These are phyloP conservation scores for Diaporthe australafricana DNA, from an alignment of 2,329 filamentous ascomycete species.

Conservation along the genomic window DNA sequence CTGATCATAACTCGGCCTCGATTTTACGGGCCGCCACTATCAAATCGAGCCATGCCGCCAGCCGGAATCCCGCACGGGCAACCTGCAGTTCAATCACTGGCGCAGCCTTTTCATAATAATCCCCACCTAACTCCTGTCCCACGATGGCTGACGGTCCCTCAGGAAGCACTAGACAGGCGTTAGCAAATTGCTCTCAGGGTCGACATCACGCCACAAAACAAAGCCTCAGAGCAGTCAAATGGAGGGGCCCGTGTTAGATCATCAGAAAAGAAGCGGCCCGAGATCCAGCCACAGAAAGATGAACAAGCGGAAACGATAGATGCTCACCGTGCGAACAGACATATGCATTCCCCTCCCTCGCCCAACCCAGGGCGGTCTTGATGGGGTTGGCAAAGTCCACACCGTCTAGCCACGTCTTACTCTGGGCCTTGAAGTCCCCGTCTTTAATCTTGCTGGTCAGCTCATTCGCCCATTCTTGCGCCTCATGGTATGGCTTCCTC, in stretches of 20 bases:
- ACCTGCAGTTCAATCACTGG: slow-evolving; percentile 74
- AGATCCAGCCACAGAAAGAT: background rate
- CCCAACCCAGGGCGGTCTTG: slow-evolving; percentile 72
- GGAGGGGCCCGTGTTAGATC: background rate
- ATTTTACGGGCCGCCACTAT: slow-evolving; percentile 58
- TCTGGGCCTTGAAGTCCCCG: slow-evolving; percentile 65
- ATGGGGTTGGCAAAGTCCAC: slow-evolving; percentile 65
- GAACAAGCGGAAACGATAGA: slow-evolving; percentile 17
- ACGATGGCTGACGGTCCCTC: slow-evolving; percentile 68
- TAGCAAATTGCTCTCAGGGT: slow-evolving; percentile 37
- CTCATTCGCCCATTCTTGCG: slow-evolving; percentile 66
- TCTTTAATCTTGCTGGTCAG: slow-evolving; percentile 65
- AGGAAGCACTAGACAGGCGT: slow-evolving; percentile 63
- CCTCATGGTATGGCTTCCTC: slow-evolving; percentile 61
- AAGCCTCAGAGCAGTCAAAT: background rate
- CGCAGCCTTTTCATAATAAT: slow-evolving; percentile 73
- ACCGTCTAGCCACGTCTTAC: slow-evolving; percentile 67
- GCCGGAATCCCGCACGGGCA: slow-evolving; percentile 75
- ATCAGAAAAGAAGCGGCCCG: background rate
- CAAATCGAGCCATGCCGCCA: slow-evolving; percentile 75
- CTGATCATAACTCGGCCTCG: slow-evolving; percentile 47
- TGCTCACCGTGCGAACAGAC: slow-evolving; percentile 71
- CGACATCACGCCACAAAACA: slow-evolving; percentile 4
- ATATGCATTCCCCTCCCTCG: slow-evolving; percentile 69
- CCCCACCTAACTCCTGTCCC: slow-evolving; percentile 69